A percentile compares a stretch with the other conserved stretches of the same genome.
phyloP scores from a whole-genome alignment of 345 rosid genomes.

The Lepidium aucheri region DNA sequence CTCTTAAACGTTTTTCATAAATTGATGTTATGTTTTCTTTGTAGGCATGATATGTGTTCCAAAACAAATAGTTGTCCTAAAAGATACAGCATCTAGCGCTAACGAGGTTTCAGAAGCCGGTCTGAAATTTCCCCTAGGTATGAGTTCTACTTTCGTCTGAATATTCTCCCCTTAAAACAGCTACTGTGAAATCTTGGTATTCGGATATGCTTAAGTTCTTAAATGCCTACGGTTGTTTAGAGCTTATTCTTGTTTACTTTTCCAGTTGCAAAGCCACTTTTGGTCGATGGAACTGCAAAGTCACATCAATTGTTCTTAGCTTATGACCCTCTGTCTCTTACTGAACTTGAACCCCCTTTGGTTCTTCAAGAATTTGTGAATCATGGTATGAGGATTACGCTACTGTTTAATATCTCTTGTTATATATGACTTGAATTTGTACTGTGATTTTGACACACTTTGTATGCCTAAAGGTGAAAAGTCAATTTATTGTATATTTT shows the following conservation, averaged over 20 bases:
- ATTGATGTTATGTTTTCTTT: constrained; percentile 9
- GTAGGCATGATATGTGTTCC: constrained; percentile 71
- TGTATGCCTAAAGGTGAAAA: constrained; percentile 28
- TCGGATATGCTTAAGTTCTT: not conserved
- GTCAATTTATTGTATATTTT: too few relatives aligned
- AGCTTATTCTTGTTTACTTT: not conserved
- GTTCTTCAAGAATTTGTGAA: constrained; percentile 89
- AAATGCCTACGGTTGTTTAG: not conserved
- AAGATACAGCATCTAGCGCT: constrained; percentile 54
- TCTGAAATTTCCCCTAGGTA: constrained; percentile 73
- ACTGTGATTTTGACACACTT: not conserved
- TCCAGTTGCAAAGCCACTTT: constrained; percentile 87
- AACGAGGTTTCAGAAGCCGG: constrained; percentile 54
- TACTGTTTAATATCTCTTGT: not conserved
- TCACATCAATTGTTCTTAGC: constrained; percentile 82
- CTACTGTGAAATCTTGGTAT: not conserved
- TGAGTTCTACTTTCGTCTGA: not conserved
- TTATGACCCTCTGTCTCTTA: constrained; percentile 56
- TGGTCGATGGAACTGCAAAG: constrained; percentile 83
- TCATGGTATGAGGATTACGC: constrained; percentile 49
- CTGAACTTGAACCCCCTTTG: constrained; percentile 78
- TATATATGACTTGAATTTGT: not conserved
- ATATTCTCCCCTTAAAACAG: not conserved
- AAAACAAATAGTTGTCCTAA: constrained; percentile 59
- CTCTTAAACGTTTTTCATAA: constrained; percentile 1